Evolutionary conservation across 2,329 filamentous ascomycete species (phyloP).

Genomic region (Fusarium sp.): DNA sequence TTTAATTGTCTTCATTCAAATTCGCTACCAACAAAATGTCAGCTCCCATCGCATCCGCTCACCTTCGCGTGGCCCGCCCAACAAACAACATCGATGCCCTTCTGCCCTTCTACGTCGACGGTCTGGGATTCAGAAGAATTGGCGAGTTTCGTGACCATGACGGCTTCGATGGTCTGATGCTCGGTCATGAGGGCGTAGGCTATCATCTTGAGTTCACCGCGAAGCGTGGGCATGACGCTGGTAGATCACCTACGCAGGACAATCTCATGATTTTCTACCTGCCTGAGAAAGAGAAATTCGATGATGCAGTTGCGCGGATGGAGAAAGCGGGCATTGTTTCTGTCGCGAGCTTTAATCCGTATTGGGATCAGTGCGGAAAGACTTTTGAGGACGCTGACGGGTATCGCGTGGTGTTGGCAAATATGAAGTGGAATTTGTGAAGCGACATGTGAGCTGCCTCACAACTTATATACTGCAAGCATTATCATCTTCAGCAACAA

Average conservation of each 20-base stretch:
- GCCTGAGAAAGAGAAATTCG: neutral
- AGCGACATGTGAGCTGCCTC: too few species aligned
- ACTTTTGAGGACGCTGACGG: neutral
- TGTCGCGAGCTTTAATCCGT: neutral
- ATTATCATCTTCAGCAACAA: neutral
- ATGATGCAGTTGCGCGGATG: neutral
- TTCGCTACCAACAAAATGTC: neutral
- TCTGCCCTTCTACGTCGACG: neutral
- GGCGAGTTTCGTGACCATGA: neutral
- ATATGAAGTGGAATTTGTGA: neutral
- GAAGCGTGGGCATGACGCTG: neutral
- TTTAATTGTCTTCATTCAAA: too few species aligned
- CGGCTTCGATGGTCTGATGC: neutral
- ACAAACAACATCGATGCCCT: neutral
- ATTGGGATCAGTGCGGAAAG: neutral
- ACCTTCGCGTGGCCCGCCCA: neutral
- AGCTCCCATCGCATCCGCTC: neutral
- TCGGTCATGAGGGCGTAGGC: neutral
- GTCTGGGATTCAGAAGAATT: neutral
- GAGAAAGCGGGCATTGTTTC: neutral
- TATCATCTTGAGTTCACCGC: neutral
- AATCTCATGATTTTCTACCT: neutral
- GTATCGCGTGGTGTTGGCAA: neutral
- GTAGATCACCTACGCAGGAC: neutral
- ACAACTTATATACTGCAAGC: rapidly evolving